A percentile compares a stretch with the other conserved stretches of the same genome.
phyloP scores from a whole-genome alignment of 805 yeast genomes.

The Henningerozyma blattae region DNA sequence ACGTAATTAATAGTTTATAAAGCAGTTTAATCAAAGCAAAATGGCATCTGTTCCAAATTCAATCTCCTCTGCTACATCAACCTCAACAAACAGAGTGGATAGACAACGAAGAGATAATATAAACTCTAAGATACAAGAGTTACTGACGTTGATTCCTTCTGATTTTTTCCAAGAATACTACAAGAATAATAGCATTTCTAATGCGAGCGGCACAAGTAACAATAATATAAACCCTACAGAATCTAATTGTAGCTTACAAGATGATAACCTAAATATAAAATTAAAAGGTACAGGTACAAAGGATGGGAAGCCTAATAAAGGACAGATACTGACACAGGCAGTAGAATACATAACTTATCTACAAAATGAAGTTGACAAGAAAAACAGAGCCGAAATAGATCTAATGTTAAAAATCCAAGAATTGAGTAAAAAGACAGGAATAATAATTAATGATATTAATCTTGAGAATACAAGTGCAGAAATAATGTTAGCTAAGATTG shows the following conservation, averaged over 20 bases:
- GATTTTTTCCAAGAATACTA: constrained; percentile 32
- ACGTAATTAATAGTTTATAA: too few relatives aligned
- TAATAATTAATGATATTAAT: constrained; percentile 31
- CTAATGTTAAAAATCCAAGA: constrained; percentile 46
- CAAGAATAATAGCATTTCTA: constrained; percentile 3
- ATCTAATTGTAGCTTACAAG: neutral
- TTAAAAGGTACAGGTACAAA: constrained; percentile 52
- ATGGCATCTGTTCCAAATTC: constrained; percentile 10
- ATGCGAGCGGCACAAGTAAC: constrained; percentile 4
- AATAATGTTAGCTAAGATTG: constrained; percentile 58
- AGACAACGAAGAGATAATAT: constrained; percentile 44
- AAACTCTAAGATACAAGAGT: constrained; percentile 45
- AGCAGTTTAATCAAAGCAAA: too few relatives aligned
- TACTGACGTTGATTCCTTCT: constrained; percentile 33
- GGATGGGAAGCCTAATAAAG: constrained; percentile 78
- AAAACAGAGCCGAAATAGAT: constrained; percentile 70
- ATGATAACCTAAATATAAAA: neutral
- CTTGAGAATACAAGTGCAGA: constrained; percentile 69
- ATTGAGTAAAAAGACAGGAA: constrained; percentile 34
- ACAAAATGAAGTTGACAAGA: constrained; percentile 65
- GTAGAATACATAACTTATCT: constrained; percentile 59
- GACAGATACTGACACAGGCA: constrained; percentile 64
- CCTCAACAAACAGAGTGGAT: constrained; percentile 16
- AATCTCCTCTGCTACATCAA: constrained; percentile 11
- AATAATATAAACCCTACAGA: neutral